Evolutionary conservation across 208 protist species (phyloP), one percentile per base, ranked within the genome.

Genomic region (Wallacemonas collosoma): DNA sequence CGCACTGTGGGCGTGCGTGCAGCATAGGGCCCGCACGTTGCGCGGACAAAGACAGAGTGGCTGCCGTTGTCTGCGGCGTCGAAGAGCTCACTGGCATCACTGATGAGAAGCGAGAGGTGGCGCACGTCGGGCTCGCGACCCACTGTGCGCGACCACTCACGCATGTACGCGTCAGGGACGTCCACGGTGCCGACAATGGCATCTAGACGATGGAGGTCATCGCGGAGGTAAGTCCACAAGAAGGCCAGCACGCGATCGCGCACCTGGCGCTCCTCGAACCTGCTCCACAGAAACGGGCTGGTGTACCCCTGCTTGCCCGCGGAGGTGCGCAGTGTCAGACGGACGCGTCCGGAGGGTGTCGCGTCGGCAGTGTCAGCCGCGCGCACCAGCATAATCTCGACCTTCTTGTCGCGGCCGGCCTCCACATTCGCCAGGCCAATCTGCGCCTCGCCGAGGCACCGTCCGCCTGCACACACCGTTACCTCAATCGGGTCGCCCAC

Each of bases 171-270:
- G 41, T 93, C 82, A 41, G 79, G 75, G 71, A 93, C 64, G 68
- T 84, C 79, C 53, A 91, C 79, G 67, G 75, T 76, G 47, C 73
- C 69, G 38, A 92, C 75, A 54, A 94, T 86, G 55, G 81, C 74
- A 61, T 96, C 88, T 3, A 96, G 70, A 36, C 84, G 80, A 68
- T 96, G 89, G 45, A 96, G 79, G 53, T 94, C 87, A 75, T 93
- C 88, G 44, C 89, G 87, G 44, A 90, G 79, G 76, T 92, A 85
- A 67, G 71, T 82, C 89, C 89, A 94, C 50, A 96, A 68, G 68
- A 83, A 94, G 64, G 83, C 82, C 72, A 73, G 73, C 57, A 96
- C 79, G 64, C 91, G 91, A 40, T 77, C 61, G 35, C 89, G 89
- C 45, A 85, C 62, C 36, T 64, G 39, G 51, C 77, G 72, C 72